phyloP scores from a whole-genome alignment of 352 stramenopile genomes.

The Globisporangium megalacanthum region DNA sequence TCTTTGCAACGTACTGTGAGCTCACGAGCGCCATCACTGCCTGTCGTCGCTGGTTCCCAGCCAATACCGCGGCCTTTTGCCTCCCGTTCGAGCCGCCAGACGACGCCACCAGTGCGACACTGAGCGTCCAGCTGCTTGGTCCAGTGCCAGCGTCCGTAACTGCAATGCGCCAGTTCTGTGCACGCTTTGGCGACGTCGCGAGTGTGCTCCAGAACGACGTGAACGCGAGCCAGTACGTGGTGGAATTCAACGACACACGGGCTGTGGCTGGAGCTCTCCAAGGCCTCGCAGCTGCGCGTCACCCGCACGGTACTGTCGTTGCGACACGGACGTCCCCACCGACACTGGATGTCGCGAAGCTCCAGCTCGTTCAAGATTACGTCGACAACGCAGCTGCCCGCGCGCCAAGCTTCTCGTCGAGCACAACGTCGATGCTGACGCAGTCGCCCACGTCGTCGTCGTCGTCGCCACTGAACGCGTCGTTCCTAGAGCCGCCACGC shows the following conservation, averaged over 20 bases:
- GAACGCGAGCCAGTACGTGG: conserved; percentile 40
- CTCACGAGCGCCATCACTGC: conserved; percentile 56
- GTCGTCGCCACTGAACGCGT: conserved; percentile 51
- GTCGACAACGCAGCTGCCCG: conserved; percentile 17
- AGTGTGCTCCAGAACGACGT: conserved; percentile 58
- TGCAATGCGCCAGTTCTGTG: conserved; percentile 63
- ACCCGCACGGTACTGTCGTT: conserved; percentile 31
- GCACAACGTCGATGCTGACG: conserved; percentile 50
- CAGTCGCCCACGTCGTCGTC: conserved; percentile 60
- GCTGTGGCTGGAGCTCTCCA: conserved; percentile 38
- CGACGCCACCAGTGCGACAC: conserved; percentile 55
- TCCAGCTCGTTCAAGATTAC: conserved; percentile 59
- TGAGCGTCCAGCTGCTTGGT: conserved; percentile 40
- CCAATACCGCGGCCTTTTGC: conserved; percentile 28
- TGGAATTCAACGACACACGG: conserved; percentile 74
- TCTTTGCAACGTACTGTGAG: conserved; percentile 78
- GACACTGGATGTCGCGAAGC: conserved; percentile 52
- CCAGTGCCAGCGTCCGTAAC: conserved; percentile 14
- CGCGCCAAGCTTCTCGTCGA: conserved; percentile 62
- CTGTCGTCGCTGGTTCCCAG: conserved; percentile 42
- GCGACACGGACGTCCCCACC: conserved; percentile 44
- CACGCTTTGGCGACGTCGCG: conserved; percentile 63
- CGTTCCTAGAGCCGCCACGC: conserved; percentile 34
- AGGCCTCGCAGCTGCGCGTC: conserved; percentile 24
- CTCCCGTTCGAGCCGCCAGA: conserved; percentile 63